These are phyloP conservation scores for Pyrus bretschneideri DNA, from an alignment of 306 rosid genomes.

Conservation along the genomic window DNA sequence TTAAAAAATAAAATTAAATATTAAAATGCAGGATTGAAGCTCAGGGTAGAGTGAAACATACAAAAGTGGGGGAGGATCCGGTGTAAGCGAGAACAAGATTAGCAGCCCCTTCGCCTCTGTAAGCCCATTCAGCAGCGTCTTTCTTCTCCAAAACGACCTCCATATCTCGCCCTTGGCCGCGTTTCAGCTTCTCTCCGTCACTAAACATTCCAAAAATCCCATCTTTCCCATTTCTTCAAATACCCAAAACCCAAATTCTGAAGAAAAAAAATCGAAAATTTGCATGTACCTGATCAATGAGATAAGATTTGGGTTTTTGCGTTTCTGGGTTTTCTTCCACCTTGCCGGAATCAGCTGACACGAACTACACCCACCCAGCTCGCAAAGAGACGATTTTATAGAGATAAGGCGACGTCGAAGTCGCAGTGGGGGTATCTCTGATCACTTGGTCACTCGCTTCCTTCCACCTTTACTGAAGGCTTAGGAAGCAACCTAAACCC, in stretches of 20 bases:
- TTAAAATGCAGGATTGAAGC: neutral
- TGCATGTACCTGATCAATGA: neutral
- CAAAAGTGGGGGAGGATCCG: constrained; percentile 63
- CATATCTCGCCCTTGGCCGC: constrained; percentile 32
- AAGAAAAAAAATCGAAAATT: neutral
- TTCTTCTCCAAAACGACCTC: constrained; percentile 35
- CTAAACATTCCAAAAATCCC: neutral
- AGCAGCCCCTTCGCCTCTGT: constrained; percentile 96
- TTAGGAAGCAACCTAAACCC: neutral
- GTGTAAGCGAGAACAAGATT: constrained; percentile 73
- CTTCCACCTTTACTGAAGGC: neutral
- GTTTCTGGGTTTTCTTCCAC: neutral
- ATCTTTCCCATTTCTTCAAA: neutral
- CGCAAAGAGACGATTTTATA: neutral
- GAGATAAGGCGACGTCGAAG: neutral
- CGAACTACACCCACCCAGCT: neutral
- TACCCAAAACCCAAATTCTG: neutral
- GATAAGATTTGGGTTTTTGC: neutral
- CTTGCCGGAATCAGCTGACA: neutral
- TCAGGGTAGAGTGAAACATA: constrained; percentile 16
- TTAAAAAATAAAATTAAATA: neutral
- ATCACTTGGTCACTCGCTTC: neutral
- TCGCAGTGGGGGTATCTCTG: neutral
- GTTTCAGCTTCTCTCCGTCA: neutral
- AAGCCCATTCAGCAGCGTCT: constrained; percentile 67